These are phyloP conservation scores for Amniculicola lignicola DNA, from an alignment of 495 filamentous ascomycete genomes.

Conservation along the genomic window DNA sequence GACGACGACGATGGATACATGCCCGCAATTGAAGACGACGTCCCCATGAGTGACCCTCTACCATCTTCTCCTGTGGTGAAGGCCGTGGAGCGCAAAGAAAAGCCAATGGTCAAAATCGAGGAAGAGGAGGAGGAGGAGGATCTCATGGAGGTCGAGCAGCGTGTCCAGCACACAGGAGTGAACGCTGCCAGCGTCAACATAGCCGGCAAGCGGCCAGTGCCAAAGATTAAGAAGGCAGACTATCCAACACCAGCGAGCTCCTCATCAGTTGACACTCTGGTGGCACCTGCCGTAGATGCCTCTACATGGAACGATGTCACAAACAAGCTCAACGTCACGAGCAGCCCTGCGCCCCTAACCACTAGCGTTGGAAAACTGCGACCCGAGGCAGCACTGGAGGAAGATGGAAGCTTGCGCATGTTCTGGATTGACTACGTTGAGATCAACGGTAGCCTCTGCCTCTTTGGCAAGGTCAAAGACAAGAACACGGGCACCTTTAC, in stretches of 20 bases:
- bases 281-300: conserved; percentile 65
- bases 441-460: conserved; percentile 82
- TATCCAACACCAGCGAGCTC: conserved; percentile 70
- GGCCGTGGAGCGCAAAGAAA: conserved; percentile 69
- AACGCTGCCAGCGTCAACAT: conserved; percentile 75
- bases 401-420: conserved; percentile 86
- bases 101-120: conserved; percentile 56
- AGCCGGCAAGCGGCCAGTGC: conserved; percentile 73
- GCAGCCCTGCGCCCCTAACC: conserved; percentile 61
- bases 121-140: conserved; percentile 70
- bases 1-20: conserved; percentile 59
- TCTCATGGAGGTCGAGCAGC: conserved; percentile 79
- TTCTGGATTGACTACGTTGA: conserved; percentile 98
- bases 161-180: conserved; percentile 60
- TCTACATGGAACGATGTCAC: conserved; percentile 87
- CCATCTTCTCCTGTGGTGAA: conserved; percentile 86
- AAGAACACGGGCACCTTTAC: conserved; percentile 74
- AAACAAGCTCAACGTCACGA: conserved; percentile 79
- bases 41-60: conserved; percentile 74
- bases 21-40: conserved; percentile 56
- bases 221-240: conserved; percentile 66
- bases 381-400: conserved; percentile 76
- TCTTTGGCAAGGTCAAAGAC: conserved; percentile 95
- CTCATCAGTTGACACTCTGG: conserved; percentile 62
- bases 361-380: conserved; percentile 72